A percentile compares a stretch with the other conserved stretches of the same genome.
phyloP scores from a whole-genome alignment of 2,329 filamentous ascomycete species.

The Xylaria hypoxylon region DNA sequence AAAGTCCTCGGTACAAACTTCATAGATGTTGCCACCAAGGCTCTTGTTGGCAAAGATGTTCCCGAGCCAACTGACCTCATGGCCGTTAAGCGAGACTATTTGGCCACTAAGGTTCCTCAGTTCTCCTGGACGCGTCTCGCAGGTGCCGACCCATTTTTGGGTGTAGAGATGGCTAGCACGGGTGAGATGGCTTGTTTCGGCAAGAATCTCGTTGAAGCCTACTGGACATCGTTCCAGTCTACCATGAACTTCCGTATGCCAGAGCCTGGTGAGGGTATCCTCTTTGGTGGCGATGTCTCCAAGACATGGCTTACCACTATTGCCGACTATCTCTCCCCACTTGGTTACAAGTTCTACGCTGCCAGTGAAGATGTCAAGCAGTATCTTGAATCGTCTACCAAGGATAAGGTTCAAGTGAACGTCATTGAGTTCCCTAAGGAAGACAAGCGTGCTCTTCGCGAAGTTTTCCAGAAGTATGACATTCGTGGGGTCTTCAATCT shows the following conservation, averaged over 20 bases:
- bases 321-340: slow-evolving; percentile 86
- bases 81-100: slow-evolving; percentile 87
- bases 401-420: slow-evolving; percentile 78
- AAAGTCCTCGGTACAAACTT: slow-evolving; percentile 98
- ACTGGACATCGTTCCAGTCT: slow-evolving; percentile 96
- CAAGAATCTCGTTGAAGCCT: slow-evolving; percentile 93
- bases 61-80: slow-evolving; percentile 90
- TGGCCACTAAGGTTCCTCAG: slow-evolving; percentile 97
- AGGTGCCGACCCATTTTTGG: slow-evolving; percentile 95
- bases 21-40: slow-evolving; percentile 94
- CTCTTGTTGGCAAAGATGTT: slow-evolving; percentile 85
- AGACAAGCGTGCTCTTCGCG: slow-evolving; percentile 92
- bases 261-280: slow-evolving; percentile 91
- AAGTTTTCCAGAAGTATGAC: slow-evolving; percentile 97
- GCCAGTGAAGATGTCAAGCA: slow-evolving; percentile 84
- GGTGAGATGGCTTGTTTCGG: slow-evolving; percentile 99
- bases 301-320: slow-evolving; percentile 80
- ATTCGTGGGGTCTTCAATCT: slow-evolving; percentile 97
- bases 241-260: slow-evolving; percentile 99
- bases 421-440: slow-evolving; percentile 97
- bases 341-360: slow-evolving; percentile 95
- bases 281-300: slow-evolving; percentile 86
- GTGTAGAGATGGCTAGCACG: slow-evolving; percentile 96
- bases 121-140: slow-evolving; percentile 99
- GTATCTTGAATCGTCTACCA: slow-evolving; percentile 78